These are phyloP conservation scores for Hawksworthiomyces lignivorus DNA, from an alignment of 2,329 filamentous ascomycete species.

Conservation along the genomic window DNA sequence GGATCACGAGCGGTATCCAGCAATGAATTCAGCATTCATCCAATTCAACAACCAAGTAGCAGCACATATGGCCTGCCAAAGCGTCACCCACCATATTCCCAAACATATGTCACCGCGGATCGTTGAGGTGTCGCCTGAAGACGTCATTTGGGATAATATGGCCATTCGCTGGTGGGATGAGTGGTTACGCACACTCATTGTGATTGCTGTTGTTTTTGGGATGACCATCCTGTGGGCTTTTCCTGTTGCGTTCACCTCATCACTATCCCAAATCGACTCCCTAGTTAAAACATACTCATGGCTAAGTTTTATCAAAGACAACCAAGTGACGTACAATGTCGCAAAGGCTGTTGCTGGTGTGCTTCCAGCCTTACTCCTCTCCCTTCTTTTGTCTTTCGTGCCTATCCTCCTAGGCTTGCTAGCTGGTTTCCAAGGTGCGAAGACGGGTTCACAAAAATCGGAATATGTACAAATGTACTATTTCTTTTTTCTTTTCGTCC, in stretches of 20 bases:
- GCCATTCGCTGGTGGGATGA: constrained; percentile 90
- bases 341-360: constrained; percentile 70
- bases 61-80: constrained; percentile 96
- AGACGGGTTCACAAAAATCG: constrained; percentile 71
- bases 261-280: constrained; percentile 67
- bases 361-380: constrained; percentile 69
- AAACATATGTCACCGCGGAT: constrained; percentile 87
- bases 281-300: constrained; percentile 58
- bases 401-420: constrained; percentile 72
- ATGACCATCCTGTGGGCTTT: constrained; percentile 88
- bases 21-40: constrained; percentile 96
- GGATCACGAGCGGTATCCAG: constrained; percentile 73
- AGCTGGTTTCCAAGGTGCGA: constrained; percentile 66
- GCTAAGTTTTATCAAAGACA: constrained; percentile 60
- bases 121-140: constrained; percentile 87
- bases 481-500: constrained; percentile 89
- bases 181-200: constrained; percentile 63
- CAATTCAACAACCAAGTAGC: constrained; percentile 98
- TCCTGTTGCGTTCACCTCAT: constrained; percentile 80
- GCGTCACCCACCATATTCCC: constrained; percentile 81
- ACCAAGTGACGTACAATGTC: constrained; percentile 53
- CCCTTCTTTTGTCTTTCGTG: constrained; percentile 70
- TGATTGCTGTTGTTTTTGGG: constrained; percentile 56
- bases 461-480: constrained; percentile 88
- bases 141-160: constrained; percentile 97